Evolutionary conservation across 306 rosid genomes (phyloP).

Genomic region (Quercus agrifolia): DNA sequence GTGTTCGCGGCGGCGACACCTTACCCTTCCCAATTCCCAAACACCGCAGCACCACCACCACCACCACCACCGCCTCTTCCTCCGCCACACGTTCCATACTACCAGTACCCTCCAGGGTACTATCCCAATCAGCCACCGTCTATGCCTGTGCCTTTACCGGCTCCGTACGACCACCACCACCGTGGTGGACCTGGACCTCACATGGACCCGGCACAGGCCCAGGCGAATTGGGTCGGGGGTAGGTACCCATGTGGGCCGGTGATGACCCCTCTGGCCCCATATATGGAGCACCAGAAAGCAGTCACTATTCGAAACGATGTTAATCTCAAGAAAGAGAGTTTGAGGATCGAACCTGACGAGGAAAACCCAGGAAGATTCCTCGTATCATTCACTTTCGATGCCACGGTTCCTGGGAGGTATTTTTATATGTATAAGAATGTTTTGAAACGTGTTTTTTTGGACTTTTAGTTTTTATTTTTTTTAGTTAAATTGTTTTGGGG

Average conservation of each 20-base stretch:
- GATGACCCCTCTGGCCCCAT: slow-evolving; percentile 49
- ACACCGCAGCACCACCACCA: neutral
- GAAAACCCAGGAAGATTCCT: slow-evolving; percentile 66
- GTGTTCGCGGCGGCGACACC: slow-evolving; percentile 66
- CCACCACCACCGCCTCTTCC: too few relatives aligned
- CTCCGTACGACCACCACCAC: slow-evolving; percentile 75
- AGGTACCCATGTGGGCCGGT: slow-evolving; percentile 59
- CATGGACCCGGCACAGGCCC: slow-evolving; percentile 43
- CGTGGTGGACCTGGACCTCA: slow-evolving; percentile 27
- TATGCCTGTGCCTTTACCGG: slow-evolving; percentile 59
- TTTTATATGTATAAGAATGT: neutral
- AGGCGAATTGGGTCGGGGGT: slow-evolving; percentile 54
- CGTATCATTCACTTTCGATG: slow-evolving; percentile 75
- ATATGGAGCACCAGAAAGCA: slow-evolving; percentile 90
- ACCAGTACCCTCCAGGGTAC: slow-evolving; percentile 54
- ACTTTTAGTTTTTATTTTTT: neutral
- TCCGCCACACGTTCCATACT: slow-evolving; percentile 34
- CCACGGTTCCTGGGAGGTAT: slow-evolving; percentile 88
- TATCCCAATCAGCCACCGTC: slow-evolving; percentile 52
- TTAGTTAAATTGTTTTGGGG: neutral
- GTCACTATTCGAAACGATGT: slow-evolving; percentile 87
- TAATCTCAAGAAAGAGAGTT: slow-evolving; percentile 85
- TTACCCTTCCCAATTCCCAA: slow-evolving; percentile 51
- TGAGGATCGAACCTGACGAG: slow-evolving; percentile 70
- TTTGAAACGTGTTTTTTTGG: too few relatives aligned